A percentile compares a stretch with the other conserved stretches of the same genome.
Conservation (phyloP, 1,284 basidiomycete genomes). For the Austroboletus novae-zelandiae region DNA sequence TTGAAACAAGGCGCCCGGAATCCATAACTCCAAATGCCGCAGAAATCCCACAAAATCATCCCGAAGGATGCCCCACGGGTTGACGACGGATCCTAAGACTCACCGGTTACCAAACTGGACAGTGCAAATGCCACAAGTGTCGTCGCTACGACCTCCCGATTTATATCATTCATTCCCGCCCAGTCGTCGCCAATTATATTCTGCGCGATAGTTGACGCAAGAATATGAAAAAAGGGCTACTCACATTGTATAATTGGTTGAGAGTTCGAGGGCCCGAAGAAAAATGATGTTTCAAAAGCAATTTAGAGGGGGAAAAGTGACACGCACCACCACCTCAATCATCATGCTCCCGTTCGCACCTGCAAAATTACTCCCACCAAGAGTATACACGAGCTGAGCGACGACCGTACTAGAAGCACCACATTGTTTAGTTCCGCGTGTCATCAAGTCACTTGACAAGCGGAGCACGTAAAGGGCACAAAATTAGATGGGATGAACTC, state of each 20-base stretch:
- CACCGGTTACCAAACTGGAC: conserved; percentile 88
- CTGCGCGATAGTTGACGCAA: conserved; percentile 75
- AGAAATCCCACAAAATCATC: not conserved
- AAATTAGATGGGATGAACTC: conserved; percentile 28
- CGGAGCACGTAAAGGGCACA: conserved; percentile 1
- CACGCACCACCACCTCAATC: conserved; percentile 91
- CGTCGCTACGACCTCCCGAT: conserved; percentile 79
- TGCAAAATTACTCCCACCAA: conserved; percentile 86
- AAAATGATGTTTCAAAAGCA: not conserved
- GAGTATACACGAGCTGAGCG: conserved; percentile 83
- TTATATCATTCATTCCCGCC: conserved; percentile 58
- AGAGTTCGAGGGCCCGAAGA: not conserved
- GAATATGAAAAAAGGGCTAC: conserved; percentile 95
- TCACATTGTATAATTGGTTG: not conserved
- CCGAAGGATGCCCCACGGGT: not conserved
- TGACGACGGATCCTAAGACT: not conserved
- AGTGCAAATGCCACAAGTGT: conserved; percentile 90
- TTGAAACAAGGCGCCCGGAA: not conserved
- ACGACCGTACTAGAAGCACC: conserved; percentile 45
- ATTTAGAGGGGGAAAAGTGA: not conserved
- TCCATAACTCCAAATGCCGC: not conserved
- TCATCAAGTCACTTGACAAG: not conserved
- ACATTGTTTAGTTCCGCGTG: not conserved
- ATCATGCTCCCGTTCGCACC: conserved; percentile 97
- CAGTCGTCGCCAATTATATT: conserved; percentile 46